A percentile compares a stretch with the other conserved stretches of the same genome.
These are phyloP conservation scores for Knufia petricola DNA, from an alignment of 2,329 filamentous ascomycete species.

Conservation along the genomic window DNA sequence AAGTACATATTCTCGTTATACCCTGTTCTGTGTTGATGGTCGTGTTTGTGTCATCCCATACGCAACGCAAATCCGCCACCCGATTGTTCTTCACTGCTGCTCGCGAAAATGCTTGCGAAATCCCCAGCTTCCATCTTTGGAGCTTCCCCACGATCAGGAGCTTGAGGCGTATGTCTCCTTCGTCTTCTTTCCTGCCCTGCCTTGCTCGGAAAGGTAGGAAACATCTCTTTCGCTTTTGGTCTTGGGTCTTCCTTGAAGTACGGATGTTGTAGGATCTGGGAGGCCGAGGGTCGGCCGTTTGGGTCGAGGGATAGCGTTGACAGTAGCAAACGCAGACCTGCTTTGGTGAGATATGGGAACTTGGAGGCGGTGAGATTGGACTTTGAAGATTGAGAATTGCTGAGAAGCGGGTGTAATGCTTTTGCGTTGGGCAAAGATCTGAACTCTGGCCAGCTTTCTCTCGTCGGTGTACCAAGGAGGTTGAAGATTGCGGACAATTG, in stretches of 20 bases:
- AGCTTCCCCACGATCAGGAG: conserved; percentile 66
- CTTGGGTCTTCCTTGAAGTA: conserved; percentile 87
- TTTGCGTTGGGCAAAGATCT: conserved; percentile 78
- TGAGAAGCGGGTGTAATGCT: conserved; percentile 52
- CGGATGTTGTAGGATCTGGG: conserved; percentile 63
- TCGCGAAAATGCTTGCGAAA: conserved; percentile 59
- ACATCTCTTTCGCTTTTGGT: conserved; percentile 83
- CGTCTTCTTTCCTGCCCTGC: conserved; percentile 80
- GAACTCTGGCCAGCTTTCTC: conserved; percentile 77
- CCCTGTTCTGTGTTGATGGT: no score
- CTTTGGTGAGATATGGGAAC: conserved; percentile 71
- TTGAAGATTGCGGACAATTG: conserved; percentile 81
- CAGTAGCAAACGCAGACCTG: conserved; percentile 61
- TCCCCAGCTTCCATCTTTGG: conserved; percentile 46
- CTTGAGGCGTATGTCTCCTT: conserved; percentile 65
- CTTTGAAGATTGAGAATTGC: conserved; percentile 21
- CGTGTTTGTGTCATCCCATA: conserved; percentile 45
- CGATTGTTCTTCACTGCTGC: conserved; percentile 14
- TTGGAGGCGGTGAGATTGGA: conserved; percentile 41
- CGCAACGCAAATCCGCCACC: conserved; percentile 54
- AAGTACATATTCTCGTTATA: no score
- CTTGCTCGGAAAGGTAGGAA: conserved; percentile 93
- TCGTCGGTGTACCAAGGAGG: conserved; percentile 75
- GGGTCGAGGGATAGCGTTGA: conserved; percentile 68
- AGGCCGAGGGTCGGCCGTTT: conserved; percentile 56